Evolutionary conservation across 306 rosid species (phyloP), one percentile per base, ranked within the genome.

Genomic region (Prunus mongolica): DNA sequence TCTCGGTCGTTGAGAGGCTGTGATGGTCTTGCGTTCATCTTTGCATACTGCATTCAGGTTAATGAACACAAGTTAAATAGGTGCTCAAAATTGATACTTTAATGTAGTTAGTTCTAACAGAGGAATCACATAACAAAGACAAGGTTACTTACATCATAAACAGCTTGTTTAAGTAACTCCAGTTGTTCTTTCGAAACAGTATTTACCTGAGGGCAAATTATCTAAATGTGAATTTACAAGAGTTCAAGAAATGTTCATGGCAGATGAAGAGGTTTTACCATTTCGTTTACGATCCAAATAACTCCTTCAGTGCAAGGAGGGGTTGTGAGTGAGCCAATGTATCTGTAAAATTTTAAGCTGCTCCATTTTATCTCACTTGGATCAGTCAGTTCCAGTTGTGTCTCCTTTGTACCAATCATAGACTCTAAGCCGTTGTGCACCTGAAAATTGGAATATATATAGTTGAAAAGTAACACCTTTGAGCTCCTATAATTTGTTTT

Each of bases 221-320:
- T 14, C 1, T 13, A n/a, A 47, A 71, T 49, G 65, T 49, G 2
- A 3, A 12, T 61, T 16, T 14, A 68, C 4, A 58, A 4, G 20
- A 49, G 16, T 16, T 6, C 12, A 22, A 2, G 34, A n/a, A 41
- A 20, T 50, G 11, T 56, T 60, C 12, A 4, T 13, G 65, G 72
- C 15, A 18, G 14, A 28, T 16, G 38, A 79, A 30, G 51, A 3
- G 18, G 60, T 0, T 12, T 57, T 41, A 83, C 88, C 88, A 71
- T 52, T 60, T 71, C 16, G 49, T 67, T 76, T 38, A 84, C 44
- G 47, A 75, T 84, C 88, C 88, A 84, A 61, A 70, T 81, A 51
- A 84, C 85, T 47, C 85, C 85, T 71, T 81, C 85, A 8, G 83
- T 49, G 28, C 88, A 84, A 20, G 85, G 88, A 60, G 88, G 88